Base-by-base conservation (phyloP, 1,284 basidiomycete genomes). In the Fistulinella staudtii region DNA sequence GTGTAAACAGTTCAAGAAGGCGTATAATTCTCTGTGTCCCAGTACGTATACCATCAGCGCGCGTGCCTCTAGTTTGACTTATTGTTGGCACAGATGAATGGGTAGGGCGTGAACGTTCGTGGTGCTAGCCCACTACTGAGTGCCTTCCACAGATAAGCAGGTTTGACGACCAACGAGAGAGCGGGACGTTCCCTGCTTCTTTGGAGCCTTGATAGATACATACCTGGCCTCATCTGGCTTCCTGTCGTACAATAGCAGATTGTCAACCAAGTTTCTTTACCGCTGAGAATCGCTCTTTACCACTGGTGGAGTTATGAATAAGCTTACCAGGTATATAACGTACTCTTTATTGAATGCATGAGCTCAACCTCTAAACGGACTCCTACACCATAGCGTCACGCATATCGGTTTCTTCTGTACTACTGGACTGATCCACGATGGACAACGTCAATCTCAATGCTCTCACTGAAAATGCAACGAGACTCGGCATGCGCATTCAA, bases 1-100 rank as follows among this genome's bases (percentile, higher is more conserved):
- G 8, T 99, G 96, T 88, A 93, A 95, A 76, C 93, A 97, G 74
- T 99, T 99, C 85, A 92, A 89, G 77, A 83, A 85, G 66, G 90
- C 92, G 28, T 99, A 93, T 79, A 80, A 92, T 76, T 93, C 94
- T 42, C 82, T 99, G 53, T 99, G 96, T 76, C 96, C 96, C 53
- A 98, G 93, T 96, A 61, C 68, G 92, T 85, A 8, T 24, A 41
- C 44, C 38, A 42, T 14, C 41, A 36, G 42, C 33, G n/a, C 23
- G 46, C 15, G 28, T 33, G 11, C 15, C 29, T 35, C 2, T 15
- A 17, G 21, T n/a, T 44, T 8, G 29, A 29, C 52, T 60, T 1
- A 63, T 46, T 45, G 14, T 11, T 44, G n/a, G n/a, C 52, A 14
- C 58, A 92, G 89, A 90, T 69, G 86, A 85, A 83, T 92, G 89